Percentiles rank a stretch among this genome's conserved stretches.
These are phyloP conservation scores for Diversispora epigaea DNA, from an alignment of 192 early-diverging fungal genomes.

Conservation along the genomic window DNA sequence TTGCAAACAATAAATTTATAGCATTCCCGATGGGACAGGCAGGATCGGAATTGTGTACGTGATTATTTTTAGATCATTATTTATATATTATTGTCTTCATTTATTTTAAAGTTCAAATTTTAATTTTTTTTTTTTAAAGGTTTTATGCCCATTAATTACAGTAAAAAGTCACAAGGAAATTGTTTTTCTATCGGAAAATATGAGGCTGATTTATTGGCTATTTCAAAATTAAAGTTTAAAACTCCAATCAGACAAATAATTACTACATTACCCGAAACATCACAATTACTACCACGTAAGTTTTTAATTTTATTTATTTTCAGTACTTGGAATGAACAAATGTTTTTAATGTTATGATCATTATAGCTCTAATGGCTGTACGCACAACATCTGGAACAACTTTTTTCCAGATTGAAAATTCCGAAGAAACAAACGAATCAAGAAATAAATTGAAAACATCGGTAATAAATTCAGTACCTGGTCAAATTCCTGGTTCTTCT, in stretches of 20 bases:
- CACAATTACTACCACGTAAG: not conserved
- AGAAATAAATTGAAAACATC: not conserved
- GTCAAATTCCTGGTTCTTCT: not conserved
- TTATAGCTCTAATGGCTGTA: slow-evolving; percentile 23
- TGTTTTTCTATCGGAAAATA: not conserved
- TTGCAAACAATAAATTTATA: not conserved
- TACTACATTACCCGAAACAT: slow-evolving; percentile 7
- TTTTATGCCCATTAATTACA: too few species aligned
- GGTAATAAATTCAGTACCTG: not conserved
- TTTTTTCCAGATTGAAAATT: not conserved
- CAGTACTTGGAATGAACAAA: not conserved
- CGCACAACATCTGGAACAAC: slow-evolving; percentile 25
- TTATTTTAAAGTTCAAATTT: not conserved
- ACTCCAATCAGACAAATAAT: slow-evolving; percentile 26
- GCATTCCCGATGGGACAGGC: slow-evolving; percentile 23
- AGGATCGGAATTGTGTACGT: slow-evolving; percentile 25
- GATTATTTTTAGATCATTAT: not conserved
- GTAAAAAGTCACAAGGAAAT: not conserved
- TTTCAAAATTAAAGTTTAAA: slow-evolving; percentile 20
- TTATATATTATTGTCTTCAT: not conserved
- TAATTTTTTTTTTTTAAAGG: not conserved
- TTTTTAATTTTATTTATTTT: not conserved
- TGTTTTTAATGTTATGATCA: not conserved
- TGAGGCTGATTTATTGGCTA: not conserved
- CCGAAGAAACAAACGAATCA: not conserved